Conservation (phyloP, 768 basidiomycete genomes). For the Suillus tomentosus region DNA sequence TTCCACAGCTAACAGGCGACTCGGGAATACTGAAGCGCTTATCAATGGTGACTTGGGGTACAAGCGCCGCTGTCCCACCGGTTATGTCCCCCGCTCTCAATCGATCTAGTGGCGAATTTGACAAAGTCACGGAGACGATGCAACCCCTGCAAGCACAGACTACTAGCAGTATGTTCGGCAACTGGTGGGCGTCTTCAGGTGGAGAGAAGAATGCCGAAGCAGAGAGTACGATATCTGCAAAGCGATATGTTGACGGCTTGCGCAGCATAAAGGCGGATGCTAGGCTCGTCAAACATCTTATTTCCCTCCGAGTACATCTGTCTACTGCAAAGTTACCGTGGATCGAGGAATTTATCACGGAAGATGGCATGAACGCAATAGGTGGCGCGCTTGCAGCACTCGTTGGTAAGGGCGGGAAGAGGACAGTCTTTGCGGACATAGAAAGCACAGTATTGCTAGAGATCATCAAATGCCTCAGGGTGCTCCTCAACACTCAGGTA, state of each 20-base stretch:
- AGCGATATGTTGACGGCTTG: conserved; percentile 65
- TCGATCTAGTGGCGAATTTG: conserved; percentile 43
- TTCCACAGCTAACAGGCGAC: conserved; percentile 78
- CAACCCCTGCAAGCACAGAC: conserved; percentile 58
- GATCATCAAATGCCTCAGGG: conserved; percentile 76
- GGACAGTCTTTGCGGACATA: conserved; percentile 57
- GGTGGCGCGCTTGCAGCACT: conserved; percentile 57
- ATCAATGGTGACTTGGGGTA: conserved; percentile 65
- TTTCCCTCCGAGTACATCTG: conserved; percentile 81
- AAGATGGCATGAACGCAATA: conserved; percentile 68
- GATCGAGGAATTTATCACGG: conserved; percentile 70
- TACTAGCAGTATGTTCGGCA: conserved; percentile 76
- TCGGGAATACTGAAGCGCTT: conserved; percentile 66
- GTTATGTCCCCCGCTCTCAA: conserved; percentile 33
- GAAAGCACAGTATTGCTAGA: conserved; percentile 74
- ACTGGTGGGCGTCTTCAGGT: conserved; percentile 75
- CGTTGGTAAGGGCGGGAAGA: conserved; percentile 69
- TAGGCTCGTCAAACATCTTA: conserved; percentile 74
- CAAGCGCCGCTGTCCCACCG: conserved; percentile 37
- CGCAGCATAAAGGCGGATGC: conserved; percentile 56
- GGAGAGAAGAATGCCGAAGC: conserved; percentile 41
- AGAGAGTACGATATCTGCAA: conserved; percentile 50
- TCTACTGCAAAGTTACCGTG: conserved; percentile 80
- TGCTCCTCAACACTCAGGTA: conserved; percentile 85
- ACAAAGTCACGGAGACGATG: conserved; percentile 29